phyloP scores from a whole-genome alignment of 352 stramenopile genomes.

The Pythium diclinum region DNA sequence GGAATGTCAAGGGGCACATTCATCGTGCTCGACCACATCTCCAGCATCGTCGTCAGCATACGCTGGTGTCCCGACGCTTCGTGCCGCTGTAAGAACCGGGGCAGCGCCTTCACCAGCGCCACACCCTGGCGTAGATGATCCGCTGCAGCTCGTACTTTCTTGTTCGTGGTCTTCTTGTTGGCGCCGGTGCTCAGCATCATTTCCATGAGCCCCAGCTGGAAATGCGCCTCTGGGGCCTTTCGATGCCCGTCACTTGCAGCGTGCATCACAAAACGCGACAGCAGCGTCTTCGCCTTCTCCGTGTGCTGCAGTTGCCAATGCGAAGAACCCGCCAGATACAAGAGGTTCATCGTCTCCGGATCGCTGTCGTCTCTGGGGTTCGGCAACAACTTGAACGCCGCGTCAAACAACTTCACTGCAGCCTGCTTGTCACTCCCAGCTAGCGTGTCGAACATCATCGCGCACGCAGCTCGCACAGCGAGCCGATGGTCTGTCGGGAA shows the following conservation, averaged over 20 bases:
- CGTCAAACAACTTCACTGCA: neutral
- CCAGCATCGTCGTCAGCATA: conserved; percentile 4
- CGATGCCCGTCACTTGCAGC: conserved; percentile 5
- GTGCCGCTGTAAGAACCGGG: conserved; percentile 2
- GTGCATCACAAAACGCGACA: conserved; percentile 3
- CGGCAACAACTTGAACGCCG: conserved; percentile 5
- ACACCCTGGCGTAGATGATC: neutral
- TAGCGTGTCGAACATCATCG: conserved; percentile 10
- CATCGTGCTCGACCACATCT: neutral
- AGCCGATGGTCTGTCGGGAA: neutral
- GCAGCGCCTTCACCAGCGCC: neutral
- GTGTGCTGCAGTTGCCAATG: neutral
- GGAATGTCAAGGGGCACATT: neutral
- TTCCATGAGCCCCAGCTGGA: conserved; percentile 5
- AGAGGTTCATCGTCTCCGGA: neutral
- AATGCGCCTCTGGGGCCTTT: conserved; percentile 10
- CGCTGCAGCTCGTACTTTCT: neutral
- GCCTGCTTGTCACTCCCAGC: neutral
- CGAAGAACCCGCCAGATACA: neutral
- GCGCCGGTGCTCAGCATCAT: neutral
- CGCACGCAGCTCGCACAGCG: neutral
- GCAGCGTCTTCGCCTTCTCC: neutral
- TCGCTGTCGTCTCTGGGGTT: conserved; percentile 5
- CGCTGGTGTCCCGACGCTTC: neutral
- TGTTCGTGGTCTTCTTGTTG: neutral